Base-by-base conservation (phyloP, 768 basidiomycete genomes). In the Pholiota molesta region DNA sequence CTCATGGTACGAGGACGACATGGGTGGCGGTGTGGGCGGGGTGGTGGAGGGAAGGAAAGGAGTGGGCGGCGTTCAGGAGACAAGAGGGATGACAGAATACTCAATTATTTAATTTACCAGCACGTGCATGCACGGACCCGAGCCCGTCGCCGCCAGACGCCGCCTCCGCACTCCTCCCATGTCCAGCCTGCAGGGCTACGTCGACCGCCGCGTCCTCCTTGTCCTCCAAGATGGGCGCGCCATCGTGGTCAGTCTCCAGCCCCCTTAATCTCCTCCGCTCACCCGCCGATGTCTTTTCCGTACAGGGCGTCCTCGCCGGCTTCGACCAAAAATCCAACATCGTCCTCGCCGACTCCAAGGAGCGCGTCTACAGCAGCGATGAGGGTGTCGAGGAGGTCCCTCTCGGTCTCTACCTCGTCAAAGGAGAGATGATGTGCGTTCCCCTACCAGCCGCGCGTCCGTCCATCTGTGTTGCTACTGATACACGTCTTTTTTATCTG, bases 401-500 rank as follows among this genome's bases (percentile, higher is more conserved):
- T 0, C 81, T 99, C 26, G 97, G 97, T 0, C 81, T 99, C 49
- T 99, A 99, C 76, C 88, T 99, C 70, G 95, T 99, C 72, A 95
- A 98, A 70, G 97, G 97, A 2, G 97, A 99, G 73, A 95, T 95
- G 84, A 95, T 97, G 97, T 98, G 69, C 75, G 94, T 86, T 29
- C 45, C 51, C 40, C 21, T 7, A 17, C 53, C 31, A 16, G 44
- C 21, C 54, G 45, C 44, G 28, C 31, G 51, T 62, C 23, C 62
- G 40, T 67, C 33, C 58, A 42, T 49, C 6, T 5, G 31, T 31
- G 31, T 31, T 31, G 6, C 40, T 40, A 11, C 59, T 63, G 23
- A 65, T 57, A 28, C 51, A 21, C 65, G 37, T 44, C 62, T 8
- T 37, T 37, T 37, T 37, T 3, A 33, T 23, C 45, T n/a, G 63